Percentiles rank a stretch among this genome's conserved stretches.
phyloP scores from a whole-genome alignment of 108 stramenopile genomes.

The Cylindrotheca fusiformis region DNA sequence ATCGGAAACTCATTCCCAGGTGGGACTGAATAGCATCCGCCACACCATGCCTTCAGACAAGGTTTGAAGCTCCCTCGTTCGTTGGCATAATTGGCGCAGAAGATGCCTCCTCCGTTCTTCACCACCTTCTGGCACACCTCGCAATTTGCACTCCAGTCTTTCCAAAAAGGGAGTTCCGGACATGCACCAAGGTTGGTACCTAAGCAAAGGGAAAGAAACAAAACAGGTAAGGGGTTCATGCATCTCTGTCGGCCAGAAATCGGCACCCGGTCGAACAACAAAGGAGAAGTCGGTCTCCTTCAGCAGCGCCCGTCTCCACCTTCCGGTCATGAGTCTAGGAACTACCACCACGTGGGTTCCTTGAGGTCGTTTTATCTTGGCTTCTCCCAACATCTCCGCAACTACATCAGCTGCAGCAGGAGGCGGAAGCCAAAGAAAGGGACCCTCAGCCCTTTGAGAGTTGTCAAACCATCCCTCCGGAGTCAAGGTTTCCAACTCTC shows the following conservation, averaged over 20 bases:
- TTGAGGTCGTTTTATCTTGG: constrained; percentile 24
- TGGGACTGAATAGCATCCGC: constrained; percentile 24
- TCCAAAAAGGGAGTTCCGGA: constrained; percentile 1
- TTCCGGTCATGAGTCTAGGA: constrained; percentile 38
- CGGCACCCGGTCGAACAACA: constrained; percentile 9
- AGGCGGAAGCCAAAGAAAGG: constrained; percentile 31
- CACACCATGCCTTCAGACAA: constrained; percentile 38
- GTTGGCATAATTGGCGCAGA: constrained; percentile 44
- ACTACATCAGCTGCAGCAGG: constrained; percentile 30
- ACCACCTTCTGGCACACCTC: constrained; percentile 20
- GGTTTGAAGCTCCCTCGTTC: constrained; percentile 12
- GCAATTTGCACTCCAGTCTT: constrained; percentile 26
- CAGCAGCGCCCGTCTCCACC: constrained; percentile 27
- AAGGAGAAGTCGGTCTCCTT: constrained; percentile 25
- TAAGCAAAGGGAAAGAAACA: constrained; percentile 38
- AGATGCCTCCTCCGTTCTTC: constrained; percentile 22
- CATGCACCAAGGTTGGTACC: constrained; percentile 22
- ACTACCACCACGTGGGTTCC: constrained; percentile 35
- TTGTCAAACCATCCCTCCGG: constrained; percentile 23
- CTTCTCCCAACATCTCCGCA: constrained; percentile 26
- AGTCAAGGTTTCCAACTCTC: constrained; percentile 1
- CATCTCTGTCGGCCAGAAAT: constrained; percentile 18
- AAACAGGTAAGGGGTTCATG: constrained; percentile 34
- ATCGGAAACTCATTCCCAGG: constrained; percentile 2
- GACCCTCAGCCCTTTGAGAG: background rate